Conservation (phyloP, 1,284 basidiomycete genomes). For the Pisolithus thermaeus region DNA sequence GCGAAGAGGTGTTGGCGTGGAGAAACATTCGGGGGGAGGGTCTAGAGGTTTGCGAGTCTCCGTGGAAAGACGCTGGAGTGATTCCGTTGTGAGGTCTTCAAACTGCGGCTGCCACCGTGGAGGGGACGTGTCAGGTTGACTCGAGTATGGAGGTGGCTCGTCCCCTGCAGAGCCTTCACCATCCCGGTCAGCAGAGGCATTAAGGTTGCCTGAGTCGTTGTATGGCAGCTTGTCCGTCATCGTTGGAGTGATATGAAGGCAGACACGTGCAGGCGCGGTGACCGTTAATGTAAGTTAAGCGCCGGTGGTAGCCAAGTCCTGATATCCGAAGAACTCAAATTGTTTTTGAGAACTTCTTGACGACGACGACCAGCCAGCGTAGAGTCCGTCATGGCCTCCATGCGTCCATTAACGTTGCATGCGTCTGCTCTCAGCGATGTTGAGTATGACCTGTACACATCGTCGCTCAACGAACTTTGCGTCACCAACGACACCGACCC, state of each 20-base stretch:
- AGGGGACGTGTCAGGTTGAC: constrained; percentile 6
- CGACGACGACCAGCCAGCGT: neutral
- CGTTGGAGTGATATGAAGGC: neutral
- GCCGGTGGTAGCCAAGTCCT: neutral
- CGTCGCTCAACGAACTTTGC: constrained; percentile 52
- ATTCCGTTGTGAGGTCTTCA: constrained; percentile 13
- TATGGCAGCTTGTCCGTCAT: neutral
- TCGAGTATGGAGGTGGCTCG: constrained; percentile 4
- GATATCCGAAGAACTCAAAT: neutral
- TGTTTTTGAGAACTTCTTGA: neutral
- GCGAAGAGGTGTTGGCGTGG: constrained; percentile 23
- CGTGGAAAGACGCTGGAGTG: neutral
- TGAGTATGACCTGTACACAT: constrained; percentile 62
- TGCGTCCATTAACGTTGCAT: constrained; percentile 60
- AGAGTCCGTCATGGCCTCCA: constrained; percentile 11
- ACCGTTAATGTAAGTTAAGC: neutral
- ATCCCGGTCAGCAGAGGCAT: neutral
- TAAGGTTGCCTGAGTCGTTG: neutral
- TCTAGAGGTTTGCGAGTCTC: constrained; percentile 20
- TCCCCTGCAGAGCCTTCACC: neutral
- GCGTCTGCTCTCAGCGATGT: constrained; percentile 66
- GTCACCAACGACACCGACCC: constrained; percentile 31
- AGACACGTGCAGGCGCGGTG: neutral
- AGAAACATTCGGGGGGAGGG: constrained; percentile 29
- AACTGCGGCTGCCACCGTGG: constrained; percentile 25